Evolutionary conservation across 768 basidiomycete species (phyloP).

Genomic region (Favolaschia claudopus): DNA sequence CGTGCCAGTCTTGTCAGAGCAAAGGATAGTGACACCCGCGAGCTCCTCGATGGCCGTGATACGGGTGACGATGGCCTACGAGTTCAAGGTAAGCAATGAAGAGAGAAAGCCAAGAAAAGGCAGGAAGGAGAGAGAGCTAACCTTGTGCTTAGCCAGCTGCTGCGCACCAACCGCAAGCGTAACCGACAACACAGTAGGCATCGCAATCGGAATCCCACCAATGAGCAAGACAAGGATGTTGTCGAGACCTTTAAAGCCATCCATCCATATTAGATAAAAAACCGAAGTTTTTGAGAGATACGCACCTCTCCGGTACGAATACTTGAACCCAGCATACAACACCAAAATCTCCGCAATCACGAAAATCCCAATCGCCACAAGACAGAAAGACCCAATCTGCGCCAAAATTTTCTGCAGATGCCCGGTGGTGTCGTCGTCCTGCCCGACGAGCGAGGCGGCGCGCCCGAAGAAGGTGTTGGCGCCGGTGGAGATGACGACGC

Average conservation of each 20-base stretch:
- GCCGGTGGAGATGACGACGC: constrained; percentile 97
- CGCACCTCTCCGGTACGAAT: constrained; percentile 84
- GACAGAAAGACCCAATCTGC: constrained; percentile 97
- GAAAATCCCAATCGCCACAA: constrained; percentile 96
- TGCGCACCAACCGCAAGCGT: constrained; percentile 99
- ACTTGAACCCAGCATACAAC: constrained; percentile 92
- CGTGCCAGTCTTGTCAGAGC: constrained; percentile 99
- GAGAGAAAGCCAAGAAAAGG: no score
- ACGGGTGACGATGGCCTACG: constrained; percentile 90
- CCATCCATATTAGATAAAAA: no score
- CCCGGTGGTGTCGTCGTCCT: constrained; percentile 97
- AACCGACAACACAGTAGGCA: constrained; percentile 98
- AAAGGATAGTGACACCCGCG: constrained; percentile 97
- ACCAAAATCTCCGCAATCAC: constrained; percentile 93
- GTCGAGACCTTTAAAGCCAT: constrained; percentile 75
- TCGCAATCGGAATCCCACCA: constrained; percentile 99
- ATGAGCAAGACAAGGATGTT: constrained; percentile 98
- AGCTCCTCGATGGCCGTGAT: constrained; percentile 99
- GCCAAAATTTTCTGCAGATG: constrained; percentile 99
- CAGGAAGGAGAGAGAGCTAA: not conserved
- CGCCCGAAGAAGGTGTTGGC: constrained; percentile 99
- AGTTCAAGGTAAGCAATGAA: no score
- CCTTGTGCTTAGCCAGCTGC: constrained; percentile 97
- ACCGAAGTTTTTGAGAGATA: no score
- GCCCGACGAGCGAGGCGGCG: constrained; percentile 95